Percentiles rank a stretch among this genome's conserved stretches.
phyloP scores from a whole-genome alignment of 495 filamentous ascomycete genomes.

The Penicillium steckii region DNA sequence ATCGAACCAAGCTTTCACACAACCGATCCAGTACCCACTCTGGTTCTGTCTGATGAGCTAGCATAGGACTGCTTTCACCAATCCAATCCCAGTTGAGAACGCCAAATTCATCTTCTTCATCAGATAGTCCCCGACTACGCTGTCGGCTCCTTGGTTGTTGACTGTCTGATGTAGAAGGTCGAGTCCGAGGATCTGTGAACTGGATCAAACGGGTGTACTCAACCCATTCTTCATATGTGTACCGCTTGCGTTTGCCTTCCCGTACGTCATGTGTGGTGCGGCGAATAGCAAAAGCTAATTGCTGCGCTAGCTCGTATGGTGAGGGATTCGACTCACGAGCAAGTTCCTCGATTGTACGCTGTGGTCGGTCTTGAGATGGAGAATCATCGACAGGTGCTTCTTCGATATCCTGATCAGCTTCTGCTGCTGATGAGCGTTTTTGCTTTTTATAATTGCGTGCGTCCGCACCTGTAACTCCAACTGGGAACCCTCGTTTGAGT shows the following conservation, averaged over 20 bases:
- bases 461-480: slow-evolving; percentile 25
- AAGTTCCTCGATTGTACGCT: slow-evolving; percentile 46
- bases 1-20: slow-evolving; percentile 57
- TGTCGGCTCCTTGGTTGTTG: not conserved
- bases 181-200: slow-evolving; percentile 44
- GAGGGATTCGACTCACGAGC: slow-evolving; percentile 33
- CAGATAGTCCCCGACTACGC: slow-evolving; percentile 2
- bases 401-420: not conserved
- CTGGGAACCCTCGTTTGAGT: slow-evolving; percentile 46
- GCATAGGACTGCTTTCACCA: slow-evolving; percentile 59
- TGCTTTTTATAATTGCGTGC: not conserved
- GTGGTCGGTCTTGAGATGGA: slow-evolving; percentile 7
- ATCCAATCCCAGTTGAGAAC: slow-evolving; percentile 69
- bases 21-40: slow-evolving; percentile 62
- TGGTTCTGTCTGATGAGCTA: slow-evolving; percentile 53
- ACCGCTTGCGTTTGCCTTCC: slow-evolving; percentile 39
- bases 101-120: slow-evolving; percentile 55
- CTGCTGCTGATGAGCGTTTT: not conserved
- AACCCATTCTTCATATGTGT: slow-evolving; percentile 65
- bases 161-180: slow-evolving; percentile 1
- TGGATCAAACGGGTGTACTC: slow-evolving; percentile 60
- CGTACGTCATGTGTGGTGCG: slow-evolving; percentile 46
- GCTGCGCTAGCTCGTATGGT: slow-evolving; percentile 44
- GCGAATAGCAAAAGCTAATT: slow-evolving; percentile 55
- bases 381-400: not conserved